Percentiles rank a stretch among this genome's conserved stretches.
Evolutionary conservation across 2,329 filamentous ascomycete species (phyloP).

Genomic region (Colletotrichum brevisporum): DNA sequence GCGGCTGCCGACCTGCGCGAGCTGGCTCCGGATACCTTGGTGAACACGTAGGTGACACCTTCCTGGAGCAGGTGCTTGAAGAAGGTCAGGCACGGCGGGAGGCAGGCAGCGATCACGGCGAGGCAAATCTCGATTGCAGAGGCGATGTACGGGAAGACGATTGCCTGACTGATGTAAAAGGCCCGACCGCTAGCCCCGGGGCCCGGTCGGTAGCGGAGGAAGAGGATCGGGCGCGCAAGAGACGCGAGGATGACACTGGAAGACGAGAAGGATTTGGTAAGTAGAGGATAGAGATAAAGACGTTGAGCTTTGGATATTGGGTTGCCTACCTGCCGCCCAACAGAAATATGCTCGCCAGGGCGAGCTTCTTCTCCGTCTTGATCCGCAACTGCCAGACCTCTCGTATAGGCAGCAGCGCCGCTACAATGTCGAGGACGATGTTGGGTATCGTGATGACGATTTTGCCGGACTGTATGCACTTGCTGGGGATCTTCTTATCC

Average conservation of each 20-base stretch:
- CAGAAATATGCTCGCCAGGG: background rate
- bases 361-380: constrained; percentile 8
- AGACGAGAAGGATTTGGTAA: background rate
- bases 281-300: background rate
- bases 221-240: background rate
- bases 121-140: constrained; percentile 13
- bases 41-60: background rate
- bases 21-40: background rate
- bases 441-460: background rate
- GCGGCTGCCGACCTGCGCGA: background rate
- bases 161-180: constrained; percentile 1
- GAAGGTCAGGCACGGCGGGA: constrained; percentile 2
- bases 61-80: background rate
- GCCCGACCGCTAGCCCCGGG: background rate
- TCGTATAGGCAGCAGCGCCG: background rate
- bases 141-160: constrained; percentile 7
- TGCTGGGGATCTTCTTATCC: background rate
- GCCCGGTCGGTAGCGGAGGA: background rate
- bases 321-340: background rate
- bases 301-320: too few species aligned
- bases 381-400: constrained; percentile 4
- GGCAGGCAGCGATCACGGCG: constrained; percentile 4
- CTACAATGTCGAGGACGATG: background rate
- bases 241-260: constrained; percentile 6
- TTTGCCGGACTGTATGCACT: constrained; percentile 5